Evolutionary conservation across 2,329 filamentous ascomycete genomes (phyloP).

Genomic region (Chrysoporthe puriensis): DNA sequence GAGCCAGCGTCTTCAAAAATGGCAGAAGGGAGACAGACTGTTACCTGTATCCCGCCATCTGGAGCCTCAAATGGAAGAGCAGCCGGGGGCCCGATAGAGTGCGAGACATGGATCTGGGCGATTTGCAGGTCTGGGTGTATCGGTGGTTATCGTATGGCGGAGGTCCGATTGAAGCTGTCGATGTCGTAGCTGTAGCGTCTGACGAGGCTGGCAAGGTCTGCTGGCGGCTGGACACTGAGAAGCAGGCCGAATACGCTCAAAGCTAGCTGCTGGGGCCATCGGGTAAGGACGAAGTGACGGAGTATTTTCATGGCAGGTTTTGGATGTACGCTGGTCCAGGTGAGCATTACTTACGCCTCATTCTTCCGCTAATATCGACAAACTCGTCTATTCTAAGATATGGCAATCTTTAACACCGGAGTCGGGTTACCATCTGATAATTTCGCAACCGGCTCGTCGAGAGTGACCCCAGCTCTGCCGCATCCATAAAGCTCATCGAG

Average conservation of each 20-base stretch:
- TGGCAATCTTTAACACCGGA: not conserved
- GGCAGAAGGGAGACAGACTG: not conserved
- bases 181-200: not conserved
- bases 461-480: not conserved
- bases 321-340: not conserved
- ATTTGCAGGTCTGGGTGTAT: not conserved
- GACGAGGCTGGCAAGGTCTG: not conserved
- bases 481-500: not conserved
- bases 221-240: not conserved
- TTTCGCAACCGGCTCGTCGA: not conserved
- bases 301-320: not conserved
- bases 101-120: not conserved
- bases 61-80: not conserved
- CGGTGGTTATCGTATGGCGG: not conserved
- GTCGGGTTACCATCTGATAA: not conserved
- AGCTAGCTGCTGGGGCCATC: not conserved
- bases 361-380: not conserved
- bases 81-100: too few relatives aligned
- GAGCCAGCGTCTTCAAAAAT: not conserved
- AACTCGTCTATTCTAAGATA: not conserved
- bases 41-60: not conserved
- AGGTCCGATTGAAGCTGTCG: not conserved
- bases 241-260: not conserved
- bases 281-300: not conserved
- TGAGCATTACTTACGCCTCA: not conserved